These are phyloP conservation scores for Xerocomellus chrysenteron DNA, from an alignment of 768 basidiomycete species.

Conservation along the genomic window DNA sequence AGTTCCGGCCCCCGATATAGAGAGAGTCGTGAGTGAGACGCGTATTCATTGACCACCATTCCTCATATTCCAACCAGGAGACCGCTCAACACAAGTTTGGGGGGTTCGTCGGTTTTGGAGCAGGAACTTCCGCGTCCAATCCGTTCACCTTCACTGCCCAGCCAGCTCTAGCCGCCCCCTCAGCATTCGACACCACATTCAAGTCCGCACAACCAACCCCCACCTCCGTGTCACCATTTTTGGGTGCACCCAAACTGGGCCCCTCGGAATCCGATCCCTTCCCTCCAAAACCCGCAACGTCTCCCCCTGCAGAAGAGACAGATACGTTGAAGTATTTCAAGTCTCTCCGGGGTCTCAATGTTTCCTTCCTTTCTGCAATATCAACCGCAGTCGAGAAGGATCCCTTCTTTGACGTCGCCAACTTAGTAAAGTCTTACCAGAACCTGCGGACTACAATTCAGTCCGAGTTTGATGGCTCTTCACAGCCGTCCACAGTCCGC, in stretches of 20 bases:
- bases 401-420: slow-evolving; percentile 66
- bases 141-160: slow-evolving; percentile 44
- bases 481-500: slow-evolving; percentile 10
- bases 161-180: slow-evolving; percentile 14
- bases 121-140: slow-evolving; percentile 27
- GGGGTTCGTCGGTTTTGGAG: slow-evolving; percentile 55
- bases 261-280: slow-evolving; percentile 30
- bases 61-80: slow-evolving; percentile 21
- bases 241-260: background rate
- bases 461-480: slow-evolving; percentile 48
- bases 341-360: slow-evolving; percentile 72
- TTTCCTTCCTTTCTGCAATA: slow-evolving; percentile 59
- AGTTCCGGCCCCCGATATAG: slow-evolving; percentile 21
- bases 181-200: slow-evolving; percentile 7
- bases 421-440: slow-evolving; percentile 58
- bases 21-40: slow-evolving; percentile 28
- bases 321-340: slow-evolving; percentile 58
- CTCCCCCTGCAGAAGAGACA: slow-evolving; percentile 26
- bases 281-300: slow-evolving; percentile 16
- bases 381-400: slow-evolving; percentile 61
- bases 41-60: slow-evolving; percentile 10
- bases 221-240: slow-evolving; percentile 21
- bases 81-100: slow-evolving; percentile 44
- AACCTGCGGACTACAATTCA: slow-evolving; percentile 52
- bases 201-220: slow-evolving; percentile 12